phyloP scores from a whole-genome alignment of 441 rosid species.

The Biscutella laevigata region DNA sequence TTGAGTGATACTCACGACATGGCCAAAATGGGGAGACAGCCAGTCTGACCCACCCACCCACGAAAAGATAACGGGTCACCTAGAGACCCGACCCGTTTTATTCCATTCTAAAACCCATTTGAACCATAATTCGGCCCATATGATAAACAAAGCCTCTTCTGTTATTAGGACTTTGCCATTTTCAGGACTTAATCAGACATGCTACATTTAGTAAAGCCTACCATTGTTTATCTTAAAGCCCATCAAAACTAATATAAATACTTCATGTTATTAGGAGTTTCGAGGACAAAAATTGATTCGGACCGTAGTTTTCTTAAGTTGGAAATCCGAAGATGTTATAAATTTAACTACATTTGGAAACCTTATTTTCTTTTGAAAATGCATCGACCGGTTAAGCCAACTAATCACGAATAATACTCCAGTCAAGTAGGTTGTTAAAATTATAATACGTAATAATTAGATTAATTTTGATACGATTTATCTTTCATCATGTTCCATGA shows the following conservation, averaged over 20 bases:
- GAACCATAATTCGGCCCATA: neutral
- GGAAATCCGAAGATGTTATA: too few species aligned
- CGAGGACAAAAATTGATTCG: too few species aligned
- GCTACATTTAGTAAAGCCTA: neutral
- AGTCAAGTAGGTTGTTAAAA: neutral
- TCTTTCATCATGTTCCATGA: too few species aligned
- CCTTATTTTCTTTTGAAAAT: too few species aligned
- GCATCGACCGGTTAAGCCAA: too few species aligned
- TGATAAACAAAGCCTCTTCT: neutral
- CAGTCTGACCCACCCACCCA: conserved; percentile 4
- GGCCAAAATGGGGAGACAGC: neutral
- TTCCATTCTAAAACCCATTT: neutral
- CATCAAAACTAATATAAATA: neutral
- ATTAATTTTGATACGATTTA: neutral
- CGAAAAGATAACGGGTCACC: neutral
- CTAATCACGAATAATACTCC: too few species aligned
- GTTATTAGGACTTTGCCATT: neutral
- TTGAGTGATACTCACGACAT: neutral
- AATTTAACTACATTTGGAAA: too few species aligned
- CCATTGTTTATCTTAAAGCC: neutral
- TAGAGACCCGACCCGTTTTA: conserved; percentile 8
- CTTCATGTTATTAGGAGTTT: neutral
- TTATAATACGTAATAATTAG: neutral
- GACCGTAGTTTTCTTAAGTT: too few species aligned
- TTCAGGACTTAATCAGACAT: neutral